Evolutionary conservation across 2,329 filamentous ascomycete genomes (phyloP), one percentile per base, ranked within the genome.

Genomic region (Fusarium burgessii): DNA sequence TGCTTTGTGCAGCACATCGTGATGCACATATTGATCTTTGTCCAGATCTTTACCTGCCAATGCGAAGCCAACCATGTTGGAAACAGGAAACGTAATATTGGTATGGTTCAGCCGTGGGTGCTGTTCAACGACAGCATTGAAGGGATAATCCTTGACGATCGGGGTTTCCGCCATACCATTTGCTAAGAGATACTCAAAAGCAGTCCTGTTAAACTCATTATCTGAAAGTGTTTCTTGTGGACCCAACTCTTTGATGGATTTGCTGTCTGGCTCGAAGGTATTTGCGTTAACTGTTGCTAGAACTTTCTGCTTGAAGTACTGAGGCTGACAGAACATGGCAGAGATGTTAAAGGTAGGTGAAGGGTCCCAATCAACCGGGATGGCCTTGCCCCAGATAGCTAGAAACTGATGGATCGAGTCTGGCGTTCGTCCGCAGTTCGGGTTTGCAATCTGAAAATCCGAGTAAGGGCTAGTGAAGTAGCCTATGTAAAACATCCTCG

Each of bases 241-340:
- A 4, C 38, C 38, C 18, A 40, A 8, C 7, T 40, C 38, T 8
- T 7, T 7, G 11, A 40, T 40, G 7, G 38, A 40, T 6, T 14
- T 8, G 6, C 38, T 40, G 6, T 40, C 5, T 0, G 78, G 79
- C 2, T 58, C 55, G 0, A 66, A 35, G 0, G 33, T 67, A 0
- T 15, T 1, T 0, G 76, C 62, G 3, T 61, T 54, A 0, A 89
- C 78, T 0, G 79, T 84, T 0, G 84, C 83, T 0, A 76, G 73
- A 0, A 86, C 84, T 0, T 77, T 15, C 41, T 87, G 84, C n/a
- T 80, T 77, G 51, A 81, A 84, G 59, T 89, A 90, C 0, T 36
- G 69, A 0, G 85, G 63, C 25, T 82, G 74, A 50, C 86, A 88
- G 50, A 82, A 88, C 0, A 83, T 25, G 0, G 80, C 79, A 0